Conservation (phyloP, 2,329 filamentous ascomycete species). For the Ambrosiella cleistominuta region DNA sequence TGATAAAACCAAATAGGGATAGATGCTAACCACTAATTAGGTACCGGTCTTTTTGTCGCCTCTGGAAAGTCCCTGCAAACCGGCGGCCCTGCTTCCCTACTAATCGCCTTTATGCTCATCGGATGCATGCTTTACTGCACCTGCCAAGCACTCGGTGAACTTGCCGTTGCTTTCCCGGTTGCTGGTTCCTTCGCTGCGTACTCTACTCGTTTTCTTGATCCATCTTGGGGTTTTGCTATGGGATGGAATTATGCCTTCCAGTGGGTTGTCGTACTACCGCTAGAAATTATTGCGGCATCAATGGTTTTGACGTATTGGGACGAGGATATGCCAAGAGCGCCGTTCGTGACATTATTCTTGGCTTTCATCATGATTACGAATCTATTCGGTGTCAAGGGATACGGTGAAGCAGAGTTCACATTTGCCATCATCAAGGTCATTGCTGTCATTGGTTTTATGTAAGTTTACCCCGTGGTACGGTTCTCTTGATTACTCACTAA, state of each 20-base stretch:
- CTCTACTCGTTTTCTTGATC: conserved; percentile 81
- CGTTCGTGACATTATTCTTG: conserved; percentile 73
- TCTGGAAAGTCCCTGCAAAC: conserved; percentile 52
- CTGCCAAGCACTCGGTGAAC: conserved; percentile 77
- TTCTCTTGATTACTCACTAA: neutral
- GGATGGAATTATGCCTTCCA: conserved; percentile 81
- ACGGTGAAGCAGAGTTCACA: conserved; percentile 77
- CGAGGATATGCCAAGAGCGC: conserved; percentile 42
- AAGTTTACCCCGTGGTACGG: conserved; percentile 20
- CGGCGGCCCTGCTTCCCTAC: conserved; percentile 61
- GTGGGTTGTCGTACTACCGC: conserved; percentile 67
- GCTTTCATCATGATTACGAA: conserved; percentile 63
- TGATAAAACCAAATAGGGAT: neutral
- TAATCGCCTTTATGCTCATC: conserved; percentile 64
- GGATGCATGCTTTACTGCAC: conserved; percentile 84
- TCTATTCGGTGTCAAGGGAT: conserved; percentile 71
- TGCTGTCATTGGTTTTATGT: conserved; percentile 80
- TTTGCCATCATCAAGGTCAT: conserved; percentile 75
- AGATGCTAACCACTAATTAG: conserved; percentile 21
- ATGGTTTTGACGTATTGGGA: conserved; percentile 76
- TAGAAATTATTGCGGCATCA: conserved; percentile 75
- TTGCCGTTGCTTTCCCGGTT: conserved; percentile 79
- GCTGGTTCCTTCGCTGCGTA: conserved; percentile 85
- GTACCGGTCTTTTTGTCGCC: conserved; percentile 73
- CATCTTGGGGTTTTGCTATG: conserved; percentile 90